A percentile compares a stretch with the other conserved stretches of the same genome.
Evolutionary conservation across 2,329 filamentous ascomycete species (phyloP).

Genomic region (Truncatella angustata): DNA sequence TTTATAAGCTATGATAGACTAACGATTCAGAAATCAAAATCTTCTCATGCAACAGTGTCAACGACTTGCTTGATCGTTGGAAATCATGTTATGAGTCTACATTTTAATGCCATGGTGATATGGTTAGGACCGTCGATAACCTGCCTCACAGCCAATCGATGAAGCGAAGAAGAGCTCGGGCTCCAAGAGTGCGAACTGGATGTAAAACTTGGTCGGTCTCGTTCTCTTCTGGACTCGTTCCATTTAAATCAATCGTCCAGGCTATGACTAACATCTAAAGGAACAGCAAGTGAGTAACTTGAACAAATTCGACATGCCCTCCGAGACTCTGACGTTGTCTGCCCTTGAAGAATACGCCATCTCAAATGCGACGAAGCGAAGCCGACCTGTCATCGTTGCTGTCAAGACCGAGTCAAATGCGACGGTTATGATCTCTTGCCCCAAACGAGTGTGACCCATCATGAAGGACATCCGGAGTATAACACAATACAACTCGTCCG

Average conservation of each 20-base stretch:
- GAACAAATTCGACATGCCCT: neutral
- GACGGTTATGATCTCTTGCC: neutral
- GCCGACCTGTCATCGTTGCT: neutral
- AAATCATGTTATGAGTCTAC: no score
- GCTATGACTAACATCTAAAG: neutral
- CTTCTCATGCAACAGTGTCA: no score
- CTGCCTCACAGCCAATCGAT: no score
- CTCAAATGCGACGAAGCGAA: slow-evolving; percentile 5
- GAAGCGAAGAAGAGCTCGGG: neutral
- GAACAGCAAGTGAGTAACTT: neutral
- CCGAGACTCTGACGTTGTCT: neutral
- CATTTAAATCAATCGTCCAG: no score
- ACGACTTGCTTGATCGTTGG: no score
- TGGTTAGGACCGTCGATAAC: no score
- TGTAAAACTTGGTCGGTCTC: slow-evolving; percentile 1
- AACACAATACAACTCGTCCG: neutral
- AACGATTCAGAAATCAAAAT: no score
- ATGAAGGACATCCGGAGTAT: neutral
- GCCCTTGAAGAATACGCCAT: neutral
- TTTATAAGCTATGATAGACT: no score
- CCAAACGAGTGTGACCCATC: neutral
- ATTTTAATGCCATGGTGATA: no score
- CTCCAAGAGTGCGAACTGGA: neutral
- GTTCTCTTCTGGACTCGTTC: neutral
- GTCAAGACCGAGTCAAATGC: neutral